These are phyloP conservation scores for Phialophora tarda DNA, from an alignment of 2,329 filamentous ascomycete species.

Conservation along the genomic window DNA sequence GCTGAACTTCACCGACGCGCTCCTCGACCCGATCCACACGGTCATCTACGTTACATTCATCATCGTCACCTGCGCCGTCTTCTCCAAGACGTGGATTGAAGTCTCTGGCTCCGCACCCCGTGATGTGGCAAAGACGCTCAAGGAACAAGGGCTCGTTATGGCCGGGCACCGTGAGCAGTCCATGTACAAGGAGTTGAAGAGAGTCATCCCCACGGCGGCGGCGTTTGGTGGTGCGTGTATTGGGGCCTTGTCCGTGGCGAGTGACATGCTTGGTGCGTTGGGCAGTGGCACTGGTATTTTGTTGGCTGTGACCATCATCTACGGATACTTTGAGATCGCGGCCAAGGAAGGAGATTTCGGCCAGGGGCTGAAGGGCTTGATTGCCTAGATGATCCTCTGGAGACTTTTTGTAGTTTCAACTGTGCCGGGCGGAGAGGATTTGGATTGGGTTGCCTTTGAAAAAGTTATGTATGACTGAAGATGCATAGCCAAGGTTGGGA, in stretches of 20 bases:
- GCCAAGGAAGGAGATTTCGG: slow-evolving; percentile 96
- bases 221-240: slow-evolving; percentile 99
- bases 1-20: slow-evolving; percentile 94
- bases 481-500: slow-evolving; percentile 14
- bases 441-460: slow-evolving; percentile 15
- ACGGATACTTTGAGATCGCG: slow-evolving; percentile 98
- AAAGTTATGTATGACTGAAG: slow-evolving; percentile 10
- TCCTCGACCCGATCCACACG: slow-evolving; percentile 96
- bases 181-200: slow-evolving; percentile 99
- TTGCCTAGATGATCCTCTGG: slow-evolving; percentile 46
- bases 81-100: slow-evolving; percentile 99
- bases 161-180: slow-evolving; percentile 98
- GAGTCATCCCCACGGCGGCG: slow-evolving; percentile 96
- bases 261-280: slow-evolving; percentile 92
- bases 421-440: neutral
- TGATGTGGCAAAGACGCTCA: slow-evolving; percentile 98
- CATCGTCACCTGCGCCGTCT: slow-evolving; percentile 95
- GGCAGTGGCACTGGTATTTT: slow-evolving; percentile 97
- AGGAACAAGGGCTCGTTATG: slow-evolving; percentile 99
- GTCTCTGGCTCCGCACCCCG: slow-evolving; percentile 96
- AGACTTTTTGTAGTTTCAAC: neutral
- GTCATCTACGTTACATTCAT: slow-evolving; percentile 96
- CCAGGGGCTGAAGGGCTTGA: slow-evolving; percentile 71
- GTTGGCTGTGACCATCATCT: slow-evolving; percentile 98
- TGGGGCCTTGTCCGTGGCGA: slow-evolving; percentile 92